Base-by-base conservation (phyloP, 2,329 filamentous ascomycete genomes). In the Fusarium goolgardi region DNA sequence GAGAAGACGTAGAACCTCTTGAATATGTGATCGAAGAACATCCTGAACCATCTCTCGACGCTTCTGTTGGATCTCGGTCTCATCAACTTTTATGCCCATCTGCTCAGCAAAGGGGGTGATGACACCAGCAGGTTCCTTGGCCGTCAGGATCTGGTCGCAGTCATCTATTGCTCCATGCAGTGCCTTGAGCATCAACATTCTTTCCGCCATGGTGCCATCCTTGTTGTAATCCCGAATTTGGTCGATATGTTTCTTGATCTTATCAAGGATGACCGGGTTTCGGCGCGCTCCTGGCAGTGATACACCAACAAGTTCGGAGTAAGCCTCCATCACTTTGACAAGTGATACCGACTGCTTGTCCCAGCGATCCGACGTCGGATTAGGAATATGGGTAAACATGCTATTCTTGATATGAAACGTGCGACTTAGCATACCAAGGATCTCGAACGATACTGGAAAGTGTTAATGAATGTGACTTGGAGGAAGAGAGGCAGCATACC, bases 371-470 rank as follows among this genome's bases (percentile, higher is more conserved):
- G 80, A 78, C 0, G 86, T 88, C 0, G 86, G 86, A 63, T 88
- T 88, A 0, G 86, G 86, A 2, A 88, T 78, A 73, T 83, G 82
- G 3, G 84, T 84, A 63, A 84, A 88, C 58, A 78, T 80, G 49
- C 79, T 86, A 45, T 82, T 75, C 8, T 78, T 77, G 23, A 86
- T 82, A 53, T 86, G 83, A 23, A 87, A 77, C 0, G 80, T 81
- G 27, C 80, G 79, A 44, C 81, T 81, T 1, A 88, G 75, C 86
- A 88, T 88, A n/a, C 85, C 86, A 4, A 87, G 73, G 1, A 88
- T 79, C 69, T 88, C 86, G 51, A 88, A 88, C 0, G 84, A 81
- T 1, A 88, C 85, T 86, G 45, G 11, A 20, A 7, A 15, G 8
- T 4, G 60, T 76, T 50, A 75, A 66, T 8, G 15, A 7, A 21